Conservation (phyloP, 2,329 filamentous ascomycete genomes). For the Alternaria sp. region DNA sequence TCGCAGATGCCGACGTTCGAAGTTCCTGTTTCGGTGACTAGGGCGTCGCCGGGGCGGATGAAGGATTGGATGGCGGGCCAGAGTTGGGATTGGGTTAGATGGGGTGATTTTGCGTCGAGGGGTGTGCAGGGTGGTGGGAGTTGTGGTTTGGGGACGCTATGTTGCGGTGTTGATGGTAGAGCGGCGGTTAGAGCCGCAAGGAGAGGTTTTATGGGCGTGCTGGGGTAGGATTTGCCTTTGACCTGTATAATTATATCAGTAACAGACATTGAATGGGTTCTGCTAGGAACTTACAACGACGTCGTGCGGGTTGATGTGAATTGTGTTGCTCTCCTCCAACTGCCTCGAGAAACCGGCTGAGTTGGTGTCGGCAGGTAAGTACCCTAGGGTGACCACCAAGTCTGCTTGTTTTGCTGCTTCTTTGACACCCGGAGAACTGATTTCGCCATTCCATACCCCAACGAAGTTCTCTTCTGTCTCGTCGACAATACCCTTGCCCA, state of each 20-base stretch:
- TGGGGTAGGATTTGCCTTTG: constrained; percentile 44
- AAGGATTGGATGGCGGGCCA: constrained; percentile 54
- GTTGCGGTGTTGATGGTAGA: constrained; percentile 35
- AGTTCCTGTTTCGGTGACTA: constrained; percentile 56
- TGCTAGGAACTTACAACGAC: constrained; percentile 40
- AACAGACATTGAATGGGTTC: not conserved
- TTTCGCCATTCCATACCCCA: constrained; percentile 54
- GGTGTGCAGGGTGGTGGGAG: constrained; percentile 40
- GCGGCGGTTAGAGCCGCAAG: constrained; percentile 40
- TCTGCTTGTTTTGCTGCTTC: constrained; percentile 51
- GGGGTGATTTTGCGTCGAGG: constrained; percentile 46
- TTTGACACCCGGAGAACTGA: constrained; percentile 50
- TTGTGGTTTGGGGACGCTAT: constrained; percentile 35
- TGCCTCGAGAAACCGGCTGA: constrained; percentile 53
- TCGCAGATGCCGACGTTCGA: constrained; percentile 52
- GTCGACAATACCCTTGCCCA: constrained; percentile 56
- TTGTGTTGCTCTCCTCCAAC: constrained; percentile 39
- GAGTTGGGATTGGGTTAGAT: constrained; percentile 56
- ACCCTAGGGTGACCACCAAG: constrained; percentile 51
- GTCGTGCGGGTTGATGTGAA: constrained; percentile 51
- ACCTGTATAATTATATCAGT: constrained; percentile 25
- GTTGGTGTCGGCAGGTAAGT: constrained; percentile 56
- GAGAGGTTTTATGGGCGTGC: constrained; percentile 52
- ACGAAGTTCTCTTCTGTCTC: constrained; percentile 53
- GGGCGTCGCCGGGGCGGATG: constrained; percentile 49